A percentile compares a stretch with the other conserved stretches of the same genome.
phyloP scores from a whole-genome alignment of 129 eudicot species.

The Flaveria trinervia region DNA sequence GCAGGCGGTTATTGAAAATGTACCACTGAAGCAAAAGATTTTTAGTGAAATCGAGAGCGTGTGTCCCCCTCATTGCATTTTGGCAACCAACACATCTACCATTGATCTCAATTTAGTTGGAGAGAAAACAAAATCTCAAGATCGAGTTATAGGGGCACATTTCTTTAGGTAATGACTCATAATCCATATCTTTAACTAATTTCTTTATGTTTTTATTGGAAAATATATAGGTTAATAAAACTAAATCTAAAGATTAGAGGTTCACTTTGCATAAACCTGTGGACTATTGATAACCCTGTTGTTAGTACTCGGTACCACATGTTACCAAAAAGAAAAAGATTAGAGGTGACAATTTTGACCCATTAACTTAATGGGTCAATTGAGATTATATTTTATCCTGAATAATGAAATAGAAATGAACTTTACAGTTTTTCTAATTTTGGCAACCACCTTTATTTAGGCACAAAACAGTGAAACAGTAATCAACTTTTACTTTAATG shows the following conservation, averaged over 20 bases:
- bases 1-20: constrained; percentile 95
- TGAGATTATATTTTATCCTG: neutral
- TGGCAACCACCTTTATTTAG: neutral
- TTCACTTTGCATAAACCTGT: neutral
- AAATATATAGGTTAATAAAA: neutral
- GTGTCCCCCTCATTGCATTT: constrained; percentile 89
- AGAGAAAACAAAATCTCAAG: constrained; percentile 72
- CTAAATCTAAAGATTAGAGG: neutral
- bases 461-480: no score
- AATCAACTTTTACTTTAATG: no score
- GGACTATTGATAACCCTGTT: neutral
- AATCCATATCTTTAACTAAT: constrained; percentile 3
- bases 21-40: constrained; percentile 83
- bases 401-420: neutral
- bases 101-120: constrained; percentile 86
- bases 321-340: neutral
- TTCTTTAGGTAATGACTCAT: constrained; percentile 74
- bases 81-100: constrained; percentile 95
- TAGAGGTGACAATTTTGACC: neutral
- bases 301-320: neutral
- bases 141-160: constrained; percentile 91
- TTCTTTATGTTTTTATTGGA: neutral
- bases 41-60: constrained; percentile 79
- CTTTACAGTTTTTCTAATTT: no score
- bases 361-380: neutral